Conservation (phyloP, 345 rosid genomes). For the Melastoma malabathricum region DNA sequence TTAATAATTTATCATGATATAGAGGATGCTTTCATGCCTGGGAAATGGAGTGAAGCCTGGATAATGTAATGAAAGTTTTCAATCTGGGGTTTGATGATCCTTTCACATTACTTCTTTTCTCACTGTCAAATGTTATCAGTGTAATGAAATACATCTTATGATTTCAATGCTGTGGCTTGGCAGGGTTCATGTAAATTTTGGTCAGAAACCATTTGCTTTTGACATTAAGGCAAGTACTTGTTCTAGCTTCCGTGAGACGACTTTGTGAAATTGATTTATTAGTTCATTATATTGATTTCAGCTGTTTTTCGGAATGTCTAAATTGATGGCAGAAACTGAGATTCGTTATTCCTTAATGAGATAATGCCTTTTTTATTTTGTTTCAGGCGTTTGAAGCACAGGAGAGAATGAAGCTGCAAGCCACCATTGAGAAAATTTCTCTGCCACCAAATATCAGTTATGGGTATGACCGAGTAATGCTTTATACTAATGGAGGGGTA, state of each 20-base stretch:
- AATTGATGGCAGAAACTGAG: not conserved
- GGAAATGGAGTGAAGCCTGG: too few relatives aligned
- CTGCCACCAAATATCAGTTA: conserved; percentile 53
- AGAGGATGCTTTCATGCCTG: too few relatives aligned
- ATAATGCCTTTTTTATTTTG: not conserved
- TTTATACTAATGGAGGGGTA: not conserved
- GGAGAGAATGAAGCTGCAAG: conserved; percentile 63
- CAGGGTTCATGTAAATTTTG: conserved; percentile 93
- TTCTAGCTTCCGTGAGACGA: not conserved
- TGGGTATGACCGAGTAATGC: conserved; percentile 27
- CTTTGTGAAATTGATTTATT: too few relatives aligned
- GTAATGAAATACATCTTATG: too few relatives aligned
- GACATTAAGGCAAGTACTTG: conserved; percentile 56
- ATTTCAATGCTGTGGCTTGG: conserved; percentile 7
- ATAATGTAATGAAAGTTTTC: too few relatives aligned
- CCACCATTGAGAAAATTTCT: conserved; percentile 41
- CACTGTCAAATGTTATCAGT: too few relatives aligned
- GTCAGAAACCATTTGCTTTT: conserved; percentile 58
- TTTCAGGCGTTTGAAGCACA: conserved; percentile 66
- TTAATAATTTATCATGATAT: too few relatives aligned
- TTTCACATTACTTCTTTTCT: too few relatives aligned
- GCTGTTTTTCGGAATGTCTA: too few relatives aligned
- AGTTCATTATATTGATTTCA: too few relatives aligned
- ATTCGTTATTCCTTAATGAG: not conserved
- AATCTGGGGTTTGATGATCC: too few relatives aligned